A percentile compares a stretch with the other conserved stretches of the same genome.
phyloP scores from a whole-genome alignment of 2,329 filamentous ascomycete genomes.

The Capronia coronata region DNA sequence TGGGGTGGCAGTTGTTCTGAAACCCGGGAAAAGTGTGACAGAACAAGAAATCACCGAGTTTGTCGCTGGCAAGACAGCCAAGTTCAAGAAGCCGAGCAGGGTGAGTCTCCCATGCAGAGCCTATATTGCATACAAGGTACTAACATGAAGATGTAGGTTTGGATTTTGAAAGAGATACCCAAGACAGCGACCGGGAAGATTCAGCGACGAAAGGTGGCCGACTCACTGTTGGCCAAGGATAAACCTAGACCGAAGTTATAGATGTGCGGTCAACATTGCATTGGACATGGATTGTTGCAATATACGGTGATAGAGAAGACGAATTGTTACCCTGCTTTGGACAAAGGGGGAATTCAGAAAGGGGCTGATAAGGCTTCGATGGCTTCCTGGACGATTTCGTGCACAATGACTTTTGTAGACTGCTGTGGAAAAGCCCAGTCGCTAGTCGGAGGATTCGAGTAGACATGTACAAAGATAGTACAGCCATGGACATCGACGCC shows the following conservation, averaged over 20 bases:
- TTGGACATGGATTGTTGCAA: background rate
- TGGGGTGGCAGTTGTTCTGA: slow-evolving; percentile 68
- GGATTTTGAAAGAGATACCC: slow-evolving; percentile 76
- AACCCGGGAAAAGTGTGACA: slow-evolving; percentile 52
- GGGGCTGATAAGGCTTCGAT: background rate
- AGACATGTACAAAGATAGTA: too few species aligned
- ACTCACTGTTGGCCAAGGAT: slow-evolving; percentile 71
- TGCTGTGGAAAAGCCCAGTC: too few species aligned
- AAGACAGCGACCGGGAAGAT: slow-evolving; percentile 92
- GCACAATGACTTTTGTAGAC: too few species aligned
- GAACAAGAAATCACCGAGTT: slow-evolving; percentile 61
- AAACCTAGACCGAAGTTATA: slow-evolving; percentile 49
- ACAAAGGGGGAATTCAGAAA: too few species aligned
- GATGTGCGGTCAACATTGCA: slow-evolving; percentile 8
- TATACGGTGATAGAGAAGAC: background rate
- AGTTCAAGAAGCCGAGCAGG: slow-evolving; percentile 81
- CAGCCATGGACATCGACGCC: too few species aligned
- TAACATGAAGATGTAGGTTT: slow-evolving; percentile 42
- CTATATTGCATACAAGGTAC: background rate
- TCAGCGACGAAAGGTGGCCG: slow-evolving; percentile 76
- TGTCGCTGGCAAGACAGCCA: slow-evolving; percentile 64
- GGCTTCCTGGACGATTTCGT: slow-evolving; percentile 8
- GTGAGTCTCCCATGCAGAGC: slow-evolving; percentile 41
- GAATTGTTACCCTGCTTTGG: too few species aligned
- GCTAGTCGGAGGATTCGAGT: too few species aligned